Conservation (phyloP, 179 eudicot species). For the Amaranthus tricolor region DNA sequence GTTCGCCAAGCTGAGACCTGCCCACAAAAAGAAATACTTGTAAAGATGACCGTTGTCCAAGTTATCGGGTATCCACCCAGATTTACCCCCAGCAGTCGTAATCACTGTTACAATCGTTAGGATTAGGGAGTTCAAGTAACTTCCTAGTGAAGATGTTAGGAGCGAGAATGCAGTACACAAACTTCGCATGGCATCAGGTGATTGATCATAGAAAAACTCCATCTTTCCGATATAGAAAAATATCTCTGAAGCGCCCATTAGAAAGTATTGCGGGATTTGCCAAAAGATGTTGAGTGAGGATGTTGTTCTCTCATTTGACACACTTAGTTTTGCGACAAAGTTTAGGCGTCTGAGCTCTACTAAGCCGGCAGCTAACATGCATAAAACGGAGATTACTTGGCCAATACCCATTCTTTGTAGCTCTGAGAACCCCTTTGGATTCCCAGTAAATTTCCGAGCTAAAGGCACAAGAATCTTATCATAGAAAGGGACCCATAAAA, state of each 20-base stretch:
- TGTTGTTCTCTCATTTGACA: not conserved
- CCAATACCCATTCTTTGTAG: constrained; percentile 37
- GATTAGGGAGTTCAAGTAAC: constrained; percentile 33
- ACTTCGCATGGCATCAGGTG: constrained; percentile 39
- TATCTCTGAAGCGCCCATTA: constrained; percentile 31
- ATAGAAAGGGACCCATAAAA: constrained; percentile 25
- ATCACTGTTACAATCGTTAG: constrained; percentile 32
- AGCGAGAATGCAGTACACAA: constrained; percentile 32
- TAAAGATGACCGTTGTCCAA: constrained; percentile 49
- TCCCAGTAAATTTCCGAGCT: constrained; percentile 23
- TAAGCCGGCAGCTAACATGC: constrained; percentile 31
- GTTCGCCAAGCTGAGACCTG: constrained; percentile 54
- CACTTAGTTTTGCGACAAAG: constrained; percentile 1
- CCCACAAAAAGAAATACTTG: constrained; percentile 59
- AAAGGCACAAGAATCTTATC: constrained; percentile 27
- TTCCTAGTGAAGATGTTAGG: constrained; percentile 24
- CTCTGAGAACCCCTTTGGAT: constrained; percentile 27
- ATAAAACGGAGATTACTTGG: constrained; percentile 23
- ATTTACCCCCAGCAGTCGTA: constrained; percentile 29
- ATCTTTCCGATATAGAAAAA: constrained; percentile 25
- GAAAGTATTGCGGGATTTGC: constrained; percentile 37
- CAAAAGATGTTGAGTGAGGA: constrained; percentile 26
- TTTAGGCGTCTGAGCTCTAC: constrained; percentile 25
- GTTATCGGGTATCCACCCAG: constrained; percentile 39
- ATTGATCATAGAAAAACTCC: constrained; percentile 37